These are phyloP conservation scores for Mortierella hygrophila DNA, from an alignment of 192 early-diverging fungal species.

Conservation along the genomic window DNA sequence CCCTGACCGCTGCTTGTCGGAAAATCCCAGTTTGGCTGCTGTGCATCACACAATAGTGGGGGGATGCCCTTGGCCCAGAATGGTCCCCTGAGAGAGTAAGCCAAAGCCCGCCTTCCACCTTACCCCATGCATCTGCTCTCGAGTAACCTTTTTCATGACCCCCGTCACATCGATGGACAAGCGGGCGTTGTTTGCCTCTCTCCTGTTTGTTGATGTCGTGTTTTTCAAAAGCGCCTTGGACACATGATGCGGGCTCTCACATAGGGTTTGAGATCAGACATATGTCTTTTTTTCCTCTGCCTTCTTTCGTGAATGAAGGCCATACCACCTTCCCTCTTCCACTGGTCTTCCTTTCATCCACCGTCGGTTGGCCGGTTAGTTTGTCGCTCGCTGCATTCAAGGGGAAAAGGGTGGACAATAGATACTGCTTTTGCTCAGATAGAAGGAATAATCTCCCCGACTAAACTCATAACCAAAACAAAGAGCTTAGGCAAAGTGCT, in stretches of 20 bases:
- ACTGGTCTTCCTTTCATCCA: not conserved
- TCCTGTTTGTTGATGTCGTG: not conserved
- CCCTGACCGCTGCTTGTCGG: not conserved
- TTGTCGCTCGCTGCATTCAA: not conserved
- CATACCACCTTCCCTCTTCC: not conserved
- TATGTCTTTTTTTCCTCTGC: not conserved
- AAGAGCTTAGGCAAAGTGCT: not conserved
- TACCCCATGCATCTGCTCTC: not conserved
- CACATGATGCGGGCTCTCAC: slow-evolving; percentile 1
- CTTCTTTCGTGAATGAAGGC: not conserved
- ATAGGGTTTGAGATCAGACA: not conserved
- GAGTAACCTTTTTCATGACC: not conserved
- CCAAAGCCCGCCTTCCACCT: not conserved
- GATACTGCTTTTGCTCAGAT: not conserved
- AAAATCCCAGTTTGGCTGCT: slow-evolving; percentile 1
- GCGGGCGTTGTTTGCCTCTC: not conserved
- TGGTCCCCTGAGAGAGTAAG: not conserved
- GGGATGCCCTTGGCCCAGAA: not conserved
- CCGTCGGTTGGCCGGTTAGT: too few species aligned
- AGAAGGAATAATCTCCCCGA: not conserved
- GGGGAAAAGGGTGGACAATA: not conserved
- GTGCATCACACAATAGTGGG: not conserved
- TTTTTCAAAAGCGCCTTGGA: not conserved
- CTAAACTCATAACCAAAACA: not conserved
- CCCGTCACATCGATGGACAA: not conserved